These are phyloP conservation scores for Ostreobium quekettii DNA, from an alignment of 139 green algal genomes.

Conservation along the genomic window DNA sequence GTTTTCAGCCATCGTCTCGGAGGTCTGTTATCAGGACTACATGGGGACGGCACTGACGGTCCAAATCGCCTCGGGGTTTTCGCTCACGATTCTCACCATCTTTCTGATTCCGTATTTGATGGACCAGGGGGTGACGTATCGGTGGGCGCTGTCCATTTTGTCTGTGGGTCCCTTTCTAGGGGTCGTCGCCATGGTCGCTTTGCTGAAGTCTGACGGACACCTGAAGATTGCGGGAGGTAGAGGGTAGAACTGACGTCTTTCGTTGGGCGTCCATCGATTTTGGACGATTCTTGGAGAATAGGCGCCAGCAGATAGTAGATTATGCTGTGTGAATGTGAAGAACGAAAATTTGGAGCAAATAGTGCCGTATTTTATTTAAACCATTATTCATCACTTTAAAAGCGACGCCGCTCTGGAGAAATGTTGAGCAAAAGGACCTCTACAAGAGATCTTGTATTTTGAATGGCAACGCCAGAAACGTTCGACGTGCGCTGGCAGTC, in stretches of 20 bases:
- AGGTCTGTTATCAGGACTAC: neutral
- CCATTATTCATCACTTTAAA: no score
- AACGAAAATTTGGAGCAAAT: no score
- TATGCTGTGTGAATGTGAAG: no score
- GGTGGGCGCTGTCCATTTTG: neutral
- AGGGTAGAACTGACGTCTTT: neutral
- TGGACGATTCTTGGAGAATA: no score
- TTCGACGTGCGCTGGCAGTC: no score
- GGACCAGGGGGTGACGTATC: neutral
- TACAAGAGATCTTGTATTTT: no score
- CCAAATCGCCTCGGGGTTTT: neutral
- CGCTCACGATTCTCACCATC: neutral
- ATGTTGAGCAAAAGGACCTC: no score
- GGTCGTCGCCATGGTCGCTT: neutral
- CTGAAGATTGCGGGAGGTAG: neutral
- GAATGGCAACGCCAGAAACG: no score
- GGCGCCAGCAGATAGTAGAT: no score
- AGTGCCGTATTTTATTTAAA: no score
- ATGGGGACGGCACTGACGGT: neutral
- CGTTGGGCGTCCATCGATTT: no score
- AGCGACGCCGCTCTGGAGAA: no score
- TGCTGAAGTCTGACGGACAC: neutral
- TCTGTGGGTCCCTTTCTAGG: neutral
- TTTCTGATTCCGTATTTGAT: constrained; percentile 5
- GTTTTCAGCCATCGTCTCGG: neutral